Conservation (phyloP, 331 rosid genomes). For the Pyracantha coccinea region DNA sequence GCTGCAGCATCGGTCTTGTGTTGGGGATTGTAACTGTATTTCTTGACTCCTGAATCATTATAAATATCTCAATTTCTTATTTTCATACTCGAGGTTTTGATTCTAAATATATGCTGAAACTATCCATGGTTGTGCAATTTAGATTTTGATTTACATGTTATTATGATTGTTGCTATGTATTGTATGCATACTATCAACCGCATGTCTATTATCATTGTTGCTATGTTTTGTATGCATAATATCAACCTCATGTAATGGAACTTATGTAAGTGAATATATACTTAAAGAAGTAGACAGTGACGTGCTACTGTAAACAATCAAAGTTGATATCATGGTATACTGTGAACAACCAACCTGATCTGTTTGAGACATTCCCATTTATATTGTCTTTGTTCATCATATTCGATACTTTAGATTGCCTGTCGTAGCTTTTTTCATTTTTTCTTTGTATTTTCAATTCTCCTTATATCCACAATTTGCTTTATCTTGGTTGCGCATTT, state of each 20-base stretch:
- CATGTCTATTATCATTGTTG: not conserved
- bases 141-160: not conserved
- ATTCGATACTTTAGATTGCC: not conserved
- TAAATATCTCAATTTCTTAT: not conserved
- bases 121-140: not conserved
- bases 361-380: not conserved
- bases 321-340: not conserved
- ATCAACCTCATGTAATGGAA: no score
- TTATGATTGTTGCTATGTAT: not conserved
- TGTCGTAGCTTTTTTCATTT: not conserved
- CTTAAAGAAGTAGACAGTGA: not conserved
- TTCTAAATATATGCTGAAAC: not conserved
- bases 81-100: not conserved
- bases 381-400: not conserved
- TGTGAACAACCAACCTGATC: not conserved
- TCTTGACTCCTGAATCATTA: not conserved
- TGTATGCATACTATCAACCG: not conserved
- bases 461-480: not conserved
- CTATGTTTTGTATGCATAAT: not conserved
- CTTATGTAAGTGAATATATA: not conserved
- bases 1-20: not conserved
- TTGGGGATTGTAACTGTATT: not conserved
- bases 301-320: not conserved
- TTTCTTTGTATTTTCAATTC: conserved; percentile 2
- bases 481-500: conserved; percentile 14